A percentile compares a stretch with the other conserved stretches of the same genome.
These are phyloP conservation scores for Aspergillus hancockii DNA, from an alignment of 495 filamentous ascomycete genomes.

Conservation along the genomic window DNA sequence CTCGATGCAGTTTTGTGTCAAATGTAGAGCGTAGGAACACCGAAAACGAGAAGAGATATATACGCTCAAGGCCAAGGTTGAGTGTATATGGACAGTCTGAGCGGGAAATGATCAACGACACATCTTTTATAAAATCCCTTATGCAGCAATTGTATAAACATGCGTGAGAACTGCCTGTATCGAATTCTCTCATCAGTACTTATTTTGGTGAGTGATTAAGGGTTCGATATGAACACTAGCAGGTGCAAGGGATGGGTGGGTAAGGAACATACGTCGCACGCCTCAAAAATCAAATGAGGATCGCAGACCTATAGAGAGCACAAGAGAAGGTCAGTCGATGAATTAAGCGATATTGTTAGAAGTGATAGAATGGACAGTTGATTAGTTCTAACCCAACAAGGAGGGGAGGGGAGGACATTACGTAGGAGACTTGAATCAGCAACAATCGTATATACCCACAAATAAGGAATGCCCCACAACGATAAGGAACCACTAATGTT, in stretches of 20 bases:
- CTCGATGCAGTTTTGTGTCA: conserved; percentile 6
- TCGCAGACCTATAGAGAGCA: not conserved
- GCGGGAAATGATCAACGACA: conserved; percentile 6
- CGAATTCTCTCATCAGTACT: not conserved
- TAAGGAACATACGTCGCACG: not conserved
- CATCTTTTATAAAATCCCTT: conserved; percentile 1
- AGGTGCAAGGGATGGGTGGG: not conserved
- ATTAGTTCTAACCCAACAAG: not conserved
- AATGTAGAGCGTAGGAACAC: conserved; percentile 1
- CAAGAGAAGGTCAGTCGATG: not conserved
- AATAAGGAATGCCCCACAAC: conserved; percentile 11
- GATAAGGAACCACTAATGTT: conserved; percentile 8
- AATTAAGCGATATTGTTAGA: not conserved
- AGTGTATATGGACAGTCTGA: not conserved
- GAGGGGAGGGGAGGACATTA: conserved; percentile 7
- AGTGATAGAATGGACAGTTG: not conserved
- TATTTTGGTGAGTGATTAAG: too few species aligned
- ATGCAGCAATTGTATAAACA: conserved; percentile 4
- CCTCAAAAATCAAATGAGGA: not conserved
- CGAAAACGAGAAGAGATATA: conserved; percentile 1
- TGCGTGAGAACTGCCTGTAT: not conserved
- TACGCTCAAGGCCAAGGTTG: not conserved
- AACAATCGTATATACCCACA: conserved; percentile 4
- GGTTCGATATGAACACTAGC: not conserved
- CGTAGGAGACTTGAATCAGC: conserved; percentile 7